Evolutionary conservation across 1,284 basidiomycete species (phyloP).

Genomic region (Microstroma glucosiphilum): DNA sequence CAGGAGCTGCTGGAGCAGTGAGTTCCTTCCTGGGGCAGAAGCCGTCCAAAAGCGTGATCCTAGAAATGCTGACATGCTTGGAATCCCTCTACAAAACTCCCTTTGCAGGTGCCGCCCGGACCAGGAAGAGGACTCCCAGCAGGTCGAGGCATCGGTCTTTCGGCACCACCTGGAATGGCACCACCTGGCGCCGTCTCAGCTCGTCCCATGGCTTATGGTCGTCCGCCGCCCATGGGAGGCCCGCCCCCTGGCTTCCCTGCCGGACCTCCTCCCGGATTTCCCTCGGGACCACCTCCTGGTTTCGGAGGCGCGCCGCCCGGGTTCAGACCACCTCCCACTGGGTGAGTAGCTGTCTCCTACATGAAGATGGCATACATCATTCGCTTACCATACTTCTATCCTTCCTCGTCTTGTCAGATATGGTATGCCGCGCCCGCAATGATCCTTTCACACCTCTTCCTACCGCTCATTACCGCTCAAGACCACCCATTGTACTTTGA

Average conservation of each 20-base stretch:
- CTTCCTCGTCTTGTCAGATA: constrained; percentile 7
- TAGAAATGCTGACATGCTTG: no score
- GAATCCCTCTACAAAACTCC: no score
- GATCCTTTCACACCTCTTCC: constrained; percentile 4
- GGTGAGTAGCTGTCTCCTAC: constrained; percentile 2
- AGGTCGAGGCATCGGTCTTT: constrained; percentile 90
- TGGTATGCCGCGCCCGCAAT: constrained; percentile 7
- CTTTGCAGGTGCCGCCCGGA: constrained; percentile 66
- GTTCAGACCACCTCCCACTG: constrained; percentile 18
- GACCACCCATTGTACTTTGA: neutral
- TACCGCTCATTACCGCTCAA: neutral
- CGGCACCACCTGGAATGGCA: constrained; percentile 62
- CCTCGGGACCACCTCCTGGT: constrained; percentile 12
- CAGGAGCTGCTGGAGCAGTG: constrained; percentile 64
- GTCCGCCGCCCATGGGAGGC: constrained; percentile 60
- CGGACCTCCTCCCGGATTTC: constrained; percentile 50
- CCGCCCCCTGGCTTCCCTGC: constrained; percentile 59
- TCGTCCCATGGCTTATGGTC: constrained; percentile 24
- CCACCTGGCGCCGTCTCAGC: constrained; percentile 55
- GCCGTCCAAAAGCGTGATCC: no score
- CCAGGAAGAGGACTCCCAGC: constrained; percentile 91
- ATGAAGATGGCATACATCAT: no score
- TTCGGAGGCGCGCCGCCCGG: constrained; percentile 32
- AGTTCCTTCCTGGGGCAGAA: constrained; percentile 50
- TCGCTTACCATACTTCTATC: neutral